phyloP scores from a whole-genome alignment of 768 basidiomycete species.

The Naganishia onofrii region DNA sequence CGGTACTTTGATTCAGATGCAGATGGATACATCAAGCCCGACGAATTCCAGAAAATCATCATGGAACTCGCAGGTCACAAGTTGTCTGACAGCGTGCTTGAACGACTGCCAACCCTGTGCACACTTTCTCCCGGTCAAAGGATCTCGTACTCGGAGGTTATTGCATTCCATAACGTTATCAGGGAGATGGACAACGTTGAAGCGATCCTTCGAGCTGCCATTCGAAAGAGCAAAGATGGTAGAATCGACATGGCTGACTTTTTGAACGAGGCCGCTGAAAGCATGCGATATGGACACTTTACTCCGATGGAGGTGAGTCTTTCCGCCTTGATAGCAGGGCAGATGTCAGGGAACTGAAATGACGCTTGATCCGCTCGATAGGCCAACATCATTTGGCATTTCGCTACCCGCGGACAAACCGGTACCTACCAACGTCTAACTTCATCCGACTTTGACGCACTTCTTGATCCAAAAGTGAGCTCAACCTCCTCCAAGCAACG shows the following conservation, averaged over 20 bases:
- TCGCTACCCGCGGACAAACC: constrained; percentile 75
- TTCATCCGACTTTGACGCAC: constrained; percentile 83
- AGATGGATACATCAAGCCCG: constrained; percentile 89
- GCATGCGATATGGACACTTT: constrained; percentile 88
- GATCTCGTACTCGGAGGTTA: constrained; percentile 93
- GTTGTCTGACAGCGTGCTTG: constrained; percentile 86
- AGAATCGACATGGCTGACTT: constrained; percentile 96
- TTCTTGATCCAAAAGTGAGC: constrained; percentile 72
- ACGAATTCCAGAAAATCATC: constrained; percentile 93
- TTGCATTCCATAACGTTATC: constrained; percentile 95
- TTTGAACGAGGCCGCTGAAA: constrained; percentile 77
- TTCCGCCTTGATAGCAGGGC: constrained; percentile 37
- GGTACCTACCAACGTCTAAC: constrained; percentile 65
- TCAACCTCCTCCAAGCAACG: too few species aligned
- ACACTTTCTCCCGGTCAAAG: constrained; percentile 81
- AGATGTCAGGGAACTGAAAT: background rate
- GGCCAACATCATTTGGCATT: constrained; percentile 86
- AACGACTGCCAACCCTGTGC: constrained; percentile 85
- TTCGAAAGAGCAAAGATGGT: constrained; percentile 85
- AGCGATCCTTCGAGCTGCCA: constrained; percentile 85
- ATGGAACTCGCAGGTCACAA: constrained; percentile 96
- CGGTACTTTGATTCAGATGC: constrained; percentile 82
- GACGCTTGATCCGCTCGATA: constrained; percentile 20
- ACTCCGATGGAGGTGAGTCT: constrained; percentile 86
- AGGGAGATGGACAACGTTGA: constrained; percentile 98